A percentile compares a stretch with the other conserved stretches of the same genome.
Conservation (phyloP, 768 basidiomycete genomes). For the Russula sp. region DNA sequence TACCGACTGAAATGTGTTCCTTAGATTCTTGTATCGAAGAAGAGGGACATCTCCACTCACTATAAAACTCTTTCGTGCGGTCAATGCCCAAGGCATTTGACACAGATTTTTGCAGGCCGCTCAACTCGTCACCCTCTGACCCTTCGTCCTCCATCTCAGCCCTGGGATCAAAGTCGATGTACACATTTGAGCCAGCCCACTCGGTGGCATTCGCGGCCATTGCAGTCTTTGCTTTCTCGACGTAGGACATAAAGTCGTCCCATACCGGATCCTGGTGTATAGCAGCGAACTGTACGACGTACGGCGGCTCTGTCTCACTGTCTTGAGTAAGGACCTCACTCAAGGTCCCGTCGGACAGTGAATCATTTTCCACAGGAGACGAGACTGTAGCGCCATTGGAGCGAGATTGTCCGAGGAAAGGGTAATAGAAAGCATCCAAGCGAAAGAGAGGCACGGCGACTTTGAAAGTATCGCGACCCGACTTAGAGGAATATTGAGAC, state of each 20-base stretch:
- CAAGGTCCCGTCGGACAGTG: constrained; percentile 10
- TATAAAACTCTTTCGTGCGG: constrained; percentile 14
- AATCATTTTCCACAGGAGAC: constrained; percentile 11
- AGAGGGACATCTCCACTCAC: constrained; percentile 18
- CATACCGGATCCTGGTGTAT: constrained; percentile 21
- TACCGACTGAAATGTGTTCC: constrained; percentile 9
- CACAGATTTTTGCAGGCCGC: constrained; percentile 11
- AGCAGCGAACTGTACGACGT: constrained; percentile 25
- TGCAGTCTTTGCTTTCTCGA: constrained; percentile 14
- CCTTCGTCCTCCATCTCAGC: background rate
- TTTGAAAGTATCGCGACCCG: constrained; percentile 37
- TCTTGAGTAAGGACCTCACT: constrained; percentile 7
- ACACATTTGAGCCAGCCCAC: constrained; percentile 27
- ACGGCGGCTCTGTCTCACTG: constrained; percentile 7
- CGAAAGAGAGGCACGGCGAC: constrained; percentile 26
- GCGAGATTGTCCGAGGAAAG: constrained; percentile 10
- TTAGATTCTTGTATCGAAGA: background rate
- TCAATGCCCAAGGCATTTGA: constrained; percentile 25
- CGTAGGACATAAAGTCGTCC: constrained; percentile 16
- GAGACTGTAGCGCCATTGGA: constrained; percentile 3
- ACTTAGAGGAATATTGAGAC: constrained; percentile 47
- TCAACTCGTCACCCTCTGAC: constrained; percentile 5
- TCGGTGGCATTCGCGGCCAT: constrained; percentile 6
- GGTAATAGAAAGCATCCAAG: constrained; percentile 30
- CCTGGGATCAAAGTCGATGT: constrained; percentile 27